Evolutionary conservation across 2,329 filamentous ascomycete genomes (phyloP).

Genomic region (Cytospora mali): DNA sequence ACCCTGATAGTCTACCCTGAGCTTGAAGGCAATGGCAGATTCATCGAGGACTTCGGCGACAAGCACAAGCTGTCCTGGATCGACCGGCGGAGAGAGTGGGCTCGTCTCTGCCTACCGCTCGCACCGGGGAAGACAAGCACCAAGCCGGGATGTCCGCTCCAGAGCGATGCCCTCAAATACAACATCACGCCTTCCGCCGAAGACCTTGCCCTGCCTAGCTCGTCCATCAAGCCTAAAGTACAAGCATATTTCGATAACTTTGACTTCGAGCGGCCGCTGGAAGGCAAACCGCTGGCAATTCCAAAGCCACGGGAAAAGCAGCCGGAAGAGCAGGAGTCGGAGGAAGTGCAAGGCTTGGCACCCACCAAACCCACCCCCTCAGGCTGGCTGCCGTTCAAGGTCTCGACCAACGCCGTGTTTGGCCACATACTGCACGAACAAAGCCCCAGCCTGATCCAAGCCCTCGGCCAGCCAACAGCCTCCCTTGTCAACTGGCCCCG

Average conservation of each 20-base stretch:
- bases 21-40: conserved; percentile 32
- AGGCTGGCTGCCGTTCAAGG: conserved; percentile 25
- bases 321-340: neutral
- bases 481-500: conserved; percentile 32
- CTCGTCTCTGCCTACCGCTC: conserved; percentile 32
- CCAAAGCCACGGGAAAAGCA: conserved; percentile 7
- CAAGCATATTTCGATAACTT: neutral
- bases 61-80: conserved; percentile 42
- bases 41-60: conserved; percentile 36
- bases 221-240: conserved; percentile 4
- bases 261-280: neutral
- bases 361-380: conserved; percentile 17
- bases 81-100: conserved; percentile 40
- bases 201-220: conserved; percentile 19
- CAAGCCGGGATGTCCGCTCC: conserved; percentile 5
- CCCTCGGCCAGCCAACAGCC: conserved; percentile 24
- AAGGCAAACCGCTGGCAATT: conserved; percentile 9
- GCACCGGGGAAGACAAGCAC: neutral
- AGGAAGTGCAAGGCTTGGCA: neutral
- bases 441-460: conserved; percentile 28
- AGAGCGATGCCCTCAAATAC: conserved; percentile 18
- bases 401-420: conserved; percentile 46
- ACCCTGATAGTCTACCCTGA: conserved; percentile 30
- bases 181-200: conserved; percentile 15
- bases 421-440: conserved; percentile 51